These are phyloP conservation scores for Pseudogymnoascus sp. DNA, from an alignment of 2,329 filamentous ascomycete species.

Conservation along the genomic window DNA sequence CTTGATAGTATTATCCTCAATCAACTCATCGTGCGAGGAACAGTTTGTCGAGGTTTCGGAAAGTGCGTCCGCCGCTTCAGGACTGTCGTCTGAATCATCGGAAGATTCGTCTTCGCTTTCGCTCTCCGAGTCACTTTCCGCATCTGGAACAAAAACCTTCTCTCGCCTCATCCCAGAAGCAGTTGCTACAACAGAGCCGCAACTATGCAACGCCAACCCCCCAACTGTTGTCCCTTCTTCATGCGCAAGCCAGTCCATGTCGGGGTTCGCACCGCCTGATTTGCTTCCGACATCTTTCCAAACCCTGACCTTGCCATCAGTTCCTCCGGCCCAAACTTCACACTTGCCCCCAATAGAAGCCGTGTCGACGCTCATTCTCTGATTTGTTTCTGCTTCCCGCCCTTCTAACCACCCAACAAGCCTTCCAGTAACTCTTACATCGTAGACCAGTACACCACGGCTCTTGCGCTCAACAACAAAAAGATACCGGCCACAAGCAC, in stretches of 20 bases:
- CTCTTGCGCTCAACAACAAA: constrained; percentile 55
- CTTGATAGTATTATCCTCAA: constrained; percentile 39
- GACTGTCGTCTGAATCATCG: constrained; percentile 13
- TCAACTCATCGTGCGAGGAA: neutral
- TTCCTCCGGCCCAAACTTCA: constrained; percentile 56
- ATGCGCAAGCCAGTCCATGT: constrained; percentile 30
- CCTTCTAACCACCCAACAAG: constrained; percentile 49
- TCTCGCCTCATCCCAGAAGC: constrained; percentile 27
- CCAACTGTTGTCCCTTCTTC: constrained; percentile 21
- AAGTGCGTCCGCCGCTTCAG: neutral
- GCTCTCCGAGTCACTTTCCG: constrained; percentile 11
- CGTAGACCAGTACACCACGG: constrained; percentile 51
- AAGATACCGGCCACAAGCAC: constrained; percentile 55
- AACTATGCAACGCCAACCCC: constrained; percentile 21
- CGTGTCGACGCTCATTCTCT: constrained; percentile 49
- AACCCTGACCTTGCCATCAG: constrained; percentile 47
- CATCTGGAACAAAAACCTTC: neutral
- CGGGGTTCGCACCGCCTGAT: constrained; percentile 31
- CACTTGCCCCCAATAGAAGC: constrained; percentile 37
- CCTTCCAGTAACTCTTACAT: constrained; percentile 51
- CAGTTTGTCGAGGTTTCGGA: neutral
- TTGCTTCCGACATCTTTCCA: constrained; percentile 51
- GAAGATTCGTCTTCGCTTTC: constrained; percentile 16
- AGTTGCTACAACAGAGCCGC: constrained; percentile 29
- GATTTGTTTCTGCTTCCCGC: constrained; percentile 45